Conservation (phyloP, 805 yeast genomes). For the Teunomyces pallodes region DNA sequence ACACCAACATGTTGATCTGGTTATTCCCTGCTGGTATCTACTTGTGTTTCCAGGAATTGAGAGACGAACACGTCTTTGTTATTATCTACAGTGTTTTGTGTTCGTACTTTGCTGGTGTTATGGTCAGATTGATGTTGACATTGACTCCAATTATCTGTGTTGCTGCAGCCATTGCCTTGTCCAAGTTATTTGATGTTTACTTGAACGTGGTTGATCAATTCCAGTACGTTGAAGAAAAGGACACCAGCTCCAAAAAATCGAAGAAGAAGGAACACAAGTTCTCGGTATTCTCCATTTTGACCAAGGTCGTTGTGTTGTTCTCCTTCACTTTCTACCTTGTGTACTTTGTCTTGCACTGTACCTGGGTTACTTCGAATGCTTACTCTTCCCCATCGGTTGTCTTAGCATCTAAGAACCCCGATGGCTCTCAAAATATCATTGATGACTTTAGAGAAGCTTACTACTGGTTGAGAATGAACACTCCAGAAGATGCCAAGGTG, state of each 20-base stretch:
- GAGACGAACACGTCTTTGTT: slow-evolving; percentile 89
- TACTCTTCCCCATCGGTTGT: slow-evolving; percentile 98
- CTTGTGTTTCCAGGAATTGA: slow-evolving; percentile 82
- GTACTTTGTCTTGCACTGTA: slow-evolving; percentile 88
- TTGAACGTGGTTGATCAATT: slow-evolving; percentile 55
- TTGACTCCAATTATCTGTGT: slow-evolving; percentile 96
- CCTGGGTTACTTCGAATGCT: slow-evolving; percentile 95
- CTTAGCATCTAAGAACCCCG: slow-evolving; percentile 75
- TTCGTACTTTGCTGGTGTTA: slow-evolving; percentile 97
- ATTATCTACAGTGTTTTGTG: slow-evolving; percentile 90
- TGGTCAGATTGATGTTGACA: slow-evolving; percentile 97
- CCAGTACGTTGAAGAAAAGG: slow-evolving; percentile 8
- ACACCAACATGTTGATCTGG: slow-evolving; percentile 91
- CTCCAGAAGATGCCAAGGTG: slow-evolving; percentile 91
- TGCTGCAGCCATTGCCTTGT: slow-evolving; percentile 83
- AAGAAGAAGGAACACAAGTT: slow-evolving; percentile 11
- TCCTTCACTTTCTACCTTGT: slow-evolving; percentile 73
- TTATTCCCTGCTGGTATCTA: slow-evolving; percentile 97
- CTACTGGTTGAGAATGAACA: slow-evolving; percentile 98
- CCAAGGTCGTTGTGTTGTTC: slow-evolving; percentile 61
- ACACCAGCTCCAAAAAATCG: slow-evolving; percentile 3
- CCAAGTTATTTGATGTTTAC: slow-evolving; percentile 80
- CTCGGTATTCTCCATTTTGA: slow-evolving; percentile 37
- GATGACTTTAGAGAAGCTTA: slow-evolving; percentile 99
- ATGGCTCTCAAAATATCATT: slow-evolving; percentile 80